Evolutionary conservation across 352 stramenopile species (phyloP).

Genomic region (Phytopythium vexans): DNA sequence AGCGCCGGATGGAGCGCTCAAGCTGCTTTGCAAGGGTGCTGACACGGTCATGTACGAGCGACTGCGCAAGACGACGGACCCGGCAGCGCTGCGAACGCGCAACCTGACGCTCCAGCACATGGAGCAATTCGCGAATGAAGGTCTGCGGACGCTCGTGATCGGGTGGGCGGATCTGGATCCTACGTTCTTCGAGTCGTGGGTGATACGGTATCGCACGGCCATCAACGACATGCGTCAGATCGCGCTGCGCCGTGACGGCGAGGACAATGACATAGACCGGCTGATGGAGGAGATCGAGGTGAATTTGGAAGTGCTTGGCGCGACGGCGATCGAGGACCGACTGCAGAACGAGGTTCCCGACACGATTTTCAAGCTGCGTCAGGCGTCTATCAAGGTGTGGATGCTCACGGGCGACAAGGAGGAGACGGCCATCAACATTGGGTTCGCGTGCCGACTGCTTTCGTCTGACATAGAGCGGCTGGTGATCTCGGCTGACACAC

Average conservation of each 20-base stretch:
- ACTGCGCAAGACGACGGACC: constrained; percentile 44
- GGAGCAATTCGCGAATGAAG: constrained; percentile 86
- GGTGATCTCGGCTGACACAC: constrained; percentile 77
- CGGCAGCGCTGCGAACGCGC: constrained; percentile 42
- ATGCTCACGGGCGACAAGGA: constrained; percentile 95
- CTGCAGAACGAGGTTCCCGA: constrained; percentile 91
- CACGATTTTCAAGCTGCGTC: constrained; percentile 89
- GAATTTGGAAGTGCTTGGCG: constrained; percentile 84
- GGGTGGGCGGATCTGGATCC: constrained; percentile 56
- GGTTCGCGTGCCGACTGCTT: constrained; percentile 89
- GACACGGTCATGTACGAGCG: constrained; percentile 91
- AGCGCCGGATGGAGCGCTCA: constrained; percentile 43
- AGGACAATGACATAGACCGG: constrained; percentile 76
- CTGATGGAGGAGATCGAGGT: constrained; percentile 88
- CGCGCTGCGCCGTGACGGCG: constrained; percentile 63
- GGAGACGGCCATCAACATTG: constrained; percentile 96
- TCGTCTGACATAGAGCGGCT: constrained; percentile 91
- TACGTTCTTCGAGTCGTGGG: constrained; percentile 62
- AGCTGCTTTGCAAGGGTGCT: constrained; percentile 85
- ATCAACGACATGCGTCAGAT: constrained; percentile 89
- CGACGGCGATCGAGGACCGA: constrained; percentile 94
- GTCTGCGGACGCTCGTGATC: constrained; percentile 89
- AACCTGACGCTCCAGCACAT: constrained; percentile 81
- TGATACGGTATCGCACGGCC: constrained; percentile 59
- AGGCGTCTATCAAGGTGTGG: constrained; percentile 94